Base-by-base conservation (phyloP, 768 basidiomycete species). In the Boletus rex-veris region DNA sequence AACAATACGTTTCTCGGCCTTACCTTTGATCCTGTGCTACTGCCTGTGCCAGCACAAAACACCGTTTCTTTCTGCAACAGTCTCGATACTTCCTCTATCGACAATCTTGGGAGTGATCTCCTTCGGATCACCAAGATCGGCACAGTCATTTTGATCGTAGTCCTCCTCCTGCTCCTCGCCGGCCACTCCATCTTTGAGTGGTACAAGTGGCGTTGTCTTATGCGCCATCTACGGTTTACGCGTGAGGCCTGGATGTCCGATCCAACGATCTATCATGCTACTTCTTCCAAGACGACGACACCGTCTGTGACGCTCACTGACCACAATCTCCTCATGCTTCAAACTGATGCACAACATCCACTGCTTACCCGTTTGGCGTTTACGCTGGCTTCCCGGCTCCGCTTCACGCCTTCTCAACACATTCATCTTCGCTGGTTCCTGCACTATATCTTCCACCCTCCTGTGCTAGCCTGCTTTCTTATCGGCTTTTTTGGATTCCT, bases 401-500 rank as follows among this genome's bases (percentile, higher is more conserved):
- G 70, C 40, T 73, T 92, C 54, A 77, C 78, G 8, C 80, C 85
- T 7, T 71, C 77, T 36, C 79, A 87, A 54, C 81, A 90, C 61
- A 80, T 79, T 24, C 80, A 90, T 61, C 71, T 91, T 16, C 83
- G 85, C 54, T 99, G 93, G 92, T 92, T 96, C 72, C 77, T 90
- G 64, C 81, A 89, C 62, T 97, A 97, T 73, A 76, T 99, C 54
- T 91, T 93, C 70, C 90, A 98, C 65, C 84, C 92, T 3, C 90
- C 92, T 1, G 94, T 92, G 1, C 80, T 96, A 42, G 88, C 91
- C 0, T 90, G 94, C 65, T 85, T 99, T 68, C 81, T 94, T 56
- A 90, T 98, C 61, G 94, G 95, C n/a, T 74, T 94, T 59, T 84
- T 98, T 60, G 95, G 95, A 10, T 71, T 98, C 12, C 69, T 98